Conservation (phyloP, 768 basidiomycete species). For the Tylopilus sp. region DNA sequence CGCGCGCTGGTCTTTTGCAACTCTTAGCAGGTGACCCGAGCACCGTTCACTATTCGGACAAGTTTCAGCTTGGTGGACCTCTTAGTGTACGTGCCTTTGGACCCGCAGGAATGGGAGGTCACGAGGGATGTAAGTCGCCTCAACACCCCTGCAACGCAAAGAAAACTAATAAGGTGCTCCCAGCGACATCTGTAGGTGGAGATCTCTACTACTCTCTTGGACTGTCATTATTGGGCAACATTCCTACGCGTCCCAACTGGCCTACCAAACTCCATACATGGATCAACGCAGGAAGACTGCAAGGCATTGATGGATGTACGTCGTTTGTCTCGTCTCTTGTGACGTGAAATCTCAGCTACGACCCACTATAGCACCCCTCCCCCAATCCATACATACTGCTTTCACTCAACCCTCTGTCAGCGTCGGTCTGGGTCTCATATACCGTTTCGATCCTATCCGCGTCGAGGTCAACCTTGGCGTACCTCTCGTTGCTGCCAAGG, state of each 20-base stretch:
- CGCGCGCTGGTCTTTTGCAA: conserved; percentile 67
- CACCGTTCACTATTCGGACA: conserved; percentile 62
- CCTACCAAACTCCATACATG: conserved; percentile 79
- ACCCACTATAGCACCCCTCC: conserved; percentile 4
- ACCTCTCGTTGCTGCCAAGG: conserved; percentile 66
- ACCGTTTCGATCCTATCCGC: conserved; percentile 78
- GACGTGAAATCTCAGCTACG: neutral
- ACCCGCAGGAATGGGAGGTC: conserved; percentile 72
- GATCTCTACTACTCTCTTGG: conserved; percentile 80
- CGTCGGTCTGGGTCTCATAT: conserved; percentile 79
- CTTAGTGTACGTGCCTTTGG: conserved; percentile 77
- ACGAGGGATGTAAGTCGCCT: conserved; percentile 57
- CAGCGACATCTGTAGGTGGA: conserved; percentile 85
- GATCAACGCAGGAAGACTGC: conserved; percentile 77
- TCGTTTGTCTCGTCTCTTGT: conserved; percentile 1
- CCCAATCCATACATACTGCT: conserved; percentile 13
- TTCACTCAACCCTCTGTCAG: conserved; percentile 57
- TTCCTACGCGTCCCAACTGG: conserved; percentile 77
- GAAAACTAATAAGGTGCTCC: neutral
- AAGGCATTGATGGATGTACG: conserved; percentile 56
- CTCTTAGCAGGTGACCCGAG: conserved; percentile 48
- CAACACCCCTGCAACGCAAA: neutral
- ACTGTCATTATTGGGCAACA: conserved; percentile 66
- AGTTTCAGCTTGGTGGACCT: conserved; percentile 93
- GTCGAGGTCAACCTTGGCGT: conserved; percentile 87